Base-by-base conservation (phyloP, 2,329 filamentous ascomycete species). In the Nigrospora oryzae region DNA sequence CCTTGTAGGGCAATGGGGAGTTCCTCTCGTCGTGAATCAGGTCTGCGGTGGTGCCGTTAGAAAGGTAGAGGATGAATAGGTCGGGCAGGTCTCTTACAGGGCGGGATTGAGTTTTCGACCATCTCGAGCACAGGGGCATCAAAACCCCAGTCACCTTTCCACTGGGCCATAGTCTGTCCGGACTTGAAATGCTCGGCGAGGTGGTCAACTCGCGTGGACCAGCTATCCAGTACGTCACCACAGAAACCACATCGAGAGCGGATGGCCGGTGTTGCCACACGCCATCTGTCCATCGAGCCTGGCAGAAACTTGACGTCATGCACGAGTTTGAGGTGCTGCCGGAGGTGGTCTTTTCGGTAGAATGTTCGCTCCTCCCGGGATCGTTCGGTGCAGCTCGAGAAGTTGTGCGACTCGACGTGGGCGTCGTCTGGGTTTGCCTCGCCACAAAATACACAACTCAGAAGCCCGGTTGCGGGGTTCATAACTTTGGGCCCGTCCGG, bases 71-170 rank as follows among this genome's bases (percentile, higher is more conserved):
- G 57, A 61, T 57, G 62, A 46, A 56, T 58, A 40, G 62, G 49
- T 3, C 41, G 37, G 7, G 19, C n/a, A 54, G 58, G 59, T 58
- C 64, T 65, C 74, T 68, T 71, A 80, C 77, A 83, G 41, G 79
- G 79, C 44, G 79, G 80, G 46, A 84, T 81, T 39, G 78, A 79
- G 56, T 83, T 83, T 61, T 83, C 79, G 54, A 83, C 74, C 68
- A 82, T 74, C 49, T 79, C 70, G 52, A 81, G 66, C 36, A 83
- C 73, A 33, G 76, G 72, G 28, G 67, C 65, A 45, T 83, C 79
- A 50, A 84, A 83, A 69, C 80, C 80, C 79, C 79, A 83, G 62
- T 81, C 79, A 66, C 80, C 80, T 69, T 81, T 80, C 80, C 80
- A 84, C 61, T 83, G 77, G 50, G 74, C 76, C 79, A 84, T 84